Conservation (phyloP, 495 filamentous ascomycete species). For the Xylaria venustula region DNA sequence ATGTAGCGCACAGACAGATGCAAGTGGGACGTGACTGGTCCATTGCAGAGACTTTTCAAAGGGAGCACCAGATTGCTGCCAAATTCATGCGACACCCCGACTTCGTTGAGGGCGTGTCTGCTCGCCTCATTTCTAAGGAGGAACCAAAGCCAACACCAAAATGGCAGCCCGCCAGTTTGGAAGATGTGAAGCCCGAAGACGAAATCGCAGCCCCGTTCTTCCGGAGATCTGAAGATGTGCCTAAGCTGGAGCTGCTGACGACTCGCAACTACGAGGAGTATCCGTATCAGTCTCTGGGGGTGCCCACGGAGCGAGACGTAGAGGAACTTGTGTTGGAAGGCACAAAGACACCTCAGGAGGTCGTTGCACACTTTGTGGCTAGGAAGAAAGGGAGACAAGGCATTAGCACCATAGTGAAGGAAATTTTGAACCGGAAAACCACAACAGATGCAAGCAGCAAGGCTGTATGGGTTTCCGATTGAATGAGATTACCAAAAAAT, state of each 20-base stretch:
- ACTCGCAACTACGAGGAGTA: conserved; percentile 60
- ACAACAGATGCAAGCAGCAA: conserved; percentile 27
- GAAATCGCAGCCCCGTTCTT: conserved; percentile 63
- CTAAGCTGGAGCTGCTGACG: conserved; percentile 50
- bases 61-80: conserved; percentile 74
- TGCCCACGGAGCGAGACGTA: conserved; percentile 75
- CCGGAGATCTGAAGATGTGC: conserved; percentile 31
- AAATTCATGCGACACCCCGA: conserved; percentile 86
- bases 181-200: conserved; percentile 51
- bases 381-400: conserved; percentile 51
- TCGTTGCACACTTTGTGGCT: conserved; percentile 50
- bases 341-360: conserved; percentile 32
- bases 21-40: conserved; percentile 69
- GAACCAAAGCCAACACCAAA: conserved; percentile 44
- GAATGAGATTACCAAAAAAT: conserved; percentile 9
- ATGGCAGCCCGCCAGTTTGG: conserved; percentile 72
- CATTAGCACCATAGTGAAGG: conserved; percentile 54
- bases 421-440: conserved; percentile 56
- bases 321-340: conserved; percentile 48
- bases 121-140: conserved; percentile 66
- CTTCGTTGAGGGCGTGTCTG: conserved; percentile 82
- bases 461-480: conserved; percentile 42
- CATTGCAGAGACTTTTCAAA: conserved; percentile 78
- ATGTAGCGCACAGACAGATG: conserved; percentile 79
- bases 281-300: conserved; percentile 60